phyloP scores from a whole-genome alignment of 106 monocot species.

The Dendrobium chrysotoxum region DNA sequence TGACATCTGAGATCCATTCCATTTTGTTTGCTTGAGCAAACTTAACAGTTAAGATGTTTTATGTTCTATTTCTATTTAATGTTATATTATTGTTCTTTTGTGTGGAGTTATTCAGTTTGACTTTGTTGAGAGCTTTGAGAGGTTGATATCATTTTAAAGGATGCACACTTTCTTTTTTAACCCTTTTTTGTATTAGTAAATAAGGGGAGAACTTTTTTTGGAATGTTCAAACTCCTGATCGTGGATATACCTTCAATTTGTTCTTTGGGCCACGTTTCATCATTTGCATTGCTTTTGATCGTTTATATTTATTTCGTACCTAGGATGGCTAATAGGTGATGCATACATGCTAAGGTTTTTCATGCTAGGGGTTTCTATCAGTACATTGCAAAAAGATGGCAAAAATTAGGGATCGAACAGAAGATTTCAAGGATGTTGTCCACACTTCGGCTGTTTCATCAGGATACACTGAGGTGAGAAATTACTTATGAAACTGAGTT shows the following conservation, averaged over 20 bases:
- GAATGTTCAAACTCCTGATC: too few relatives aligned
- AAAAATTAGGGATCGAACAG: conserved; percentile 63
- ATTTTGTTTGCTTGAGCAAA: not conserved
- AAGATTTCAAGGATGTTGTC: conserved; percentile 80
- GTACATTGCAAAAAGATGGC: conserved; percentile 35
- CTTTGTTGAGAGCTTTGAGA: not conserved
- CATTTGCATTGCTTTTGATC: not conserved
- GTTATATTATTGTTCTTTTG: too few relatives aligned
- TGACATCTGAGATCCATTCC: not conserved
- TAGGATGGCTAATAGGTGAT: not conserved
- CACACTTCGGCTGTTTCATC: conserved; percentile 47
- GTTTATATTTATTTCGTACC: not conserved
- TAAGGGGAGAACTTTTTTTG: too few relatives aligned
- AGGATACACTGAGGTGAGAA: conserved; percentile 68
- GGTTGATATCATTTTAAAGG: not conserved
- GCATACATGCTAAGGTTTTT: not conserved
- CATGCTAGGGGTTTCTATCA: not conserved
- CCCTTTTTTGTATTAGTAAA: too few relatives aligned
- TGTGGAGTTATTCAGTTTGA: too few relatives aligned
- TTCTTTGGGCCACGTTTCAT: not conserved
- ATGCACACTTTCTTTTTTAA: not conserved
- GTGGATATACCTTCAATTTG: not conserved
- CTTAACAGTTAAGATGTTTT: not conserved
- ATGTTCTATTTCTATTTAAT: too few relatives aligned
- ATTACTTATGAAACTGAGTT: not conserved